Base-by-base conservation (phyloP, 2,329 filamentous ascomycete species). In the Sclerotinia trifoliorum region DNA sequence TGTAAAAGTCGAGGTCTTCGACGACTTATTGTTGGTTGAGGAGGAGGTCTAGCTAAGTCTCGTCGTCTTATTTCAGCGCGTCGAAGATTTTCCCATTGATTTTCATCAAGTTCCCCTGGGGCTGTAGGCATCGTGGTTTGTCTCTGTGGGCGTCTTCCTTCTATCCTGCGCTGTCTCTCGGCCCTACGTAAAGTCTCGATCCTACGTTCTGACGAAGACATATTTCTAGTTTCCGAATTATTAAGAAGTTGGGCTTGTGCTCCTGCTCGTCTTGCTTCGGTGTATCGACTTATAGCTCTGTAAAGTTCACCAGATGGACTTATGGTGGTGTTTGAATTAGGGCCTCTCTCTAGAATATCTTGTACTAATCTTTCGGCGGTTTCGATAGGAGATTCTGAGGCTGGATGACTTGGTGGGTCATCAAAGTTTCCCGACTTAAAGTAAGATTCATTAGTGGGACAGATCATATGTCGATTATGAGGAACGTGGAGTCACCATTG, bases 271-370 rank as follows among this genome's bases (percentile, higher is more conserved):
- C 60, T 52, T 51, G 35, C 49, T 56, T 64, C 58, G 2, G 46
- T 44, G n/a, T 55, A 68, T 55, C 66, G 58, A 70, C 80, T 80
- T 79, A 83, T 79, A 63, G 79, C 78, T 72, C 80, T 76, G 70
- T 78, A 80, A 61, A 82, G 73, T 75, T 83, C 80, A 71, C 80
- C 80, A 35, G 80, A 82, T 26, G 79, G 78, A 62, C 78, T 81
- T 56, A 81, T 78, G 54, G 80, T 74, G 67, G 76, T 73, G 70
- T 77, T 74, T 21, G 77, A 70, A 67, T 78, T 73, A 71, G 78
- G 74, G 19, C 70, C 71, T 70, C 78, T 77, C 74, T 81, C 78
- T 73, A 81, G 77, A 66, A 80, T 80, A 66, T 77, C 79, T 63
- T 77, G 78, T 32, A 81, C 72, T n/a, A 78, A 73, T 62, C 75